Conservation (phyloP, 345 rosid genomes). For the Pistacia integerrima region DNA sequence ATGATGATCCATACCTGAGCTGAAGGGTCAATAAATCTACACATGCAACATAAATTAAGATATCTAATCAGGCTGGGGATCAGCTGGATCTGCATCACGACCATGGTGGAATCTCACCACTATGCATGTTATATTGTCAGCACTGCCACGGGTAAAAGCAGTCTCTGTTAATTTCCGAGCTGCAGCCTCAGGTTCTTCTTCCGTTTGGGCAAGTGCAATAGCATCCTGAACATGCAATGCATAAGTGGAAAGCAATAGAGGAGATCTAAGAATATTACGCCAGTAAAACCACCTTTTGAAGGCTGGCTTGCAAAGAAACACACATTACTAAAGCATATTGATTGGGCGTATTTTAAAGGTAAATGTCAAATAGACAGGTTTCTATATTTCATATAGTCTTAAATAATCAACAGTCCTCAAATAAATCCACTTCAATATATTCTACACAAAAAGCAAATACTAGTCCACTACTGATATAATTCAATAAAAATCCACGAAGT, state of each 20-base stretch:
- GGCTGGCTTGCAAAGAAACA: background rate
- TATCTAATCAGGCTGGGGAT: slow-evolving; percentile 30
- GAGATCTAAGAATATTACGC: background rate
- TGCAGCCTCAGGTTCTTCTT: slow-evolving; percentile 80
- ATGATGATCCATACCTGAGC: slow-evolving; percentile 3
- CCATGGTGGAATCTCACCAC: slow-evolving; percentile 79
- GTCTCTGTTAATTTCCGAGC: slow-evolving; percentile 86
- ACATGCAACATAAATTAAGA: slow-evolving; percentile 18
- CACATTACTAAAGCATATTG: background rate
- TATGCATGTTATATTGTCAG: slow-evolving; percentile 95
- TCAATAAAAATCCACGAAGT: background rate
- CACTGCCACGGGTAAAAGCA: slow-evolving; percentile 85
- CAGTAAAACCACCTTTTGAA: background rate
- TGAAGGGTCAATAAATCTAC: slow-evolving; percentile 22
- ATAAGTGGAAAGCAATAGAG: background rate
- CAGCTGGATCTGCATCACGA: slow-evolving; percentile 34
- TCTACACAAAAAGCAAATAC: background rate
- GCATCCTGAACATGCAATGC: slow-evolving; percentile 66
- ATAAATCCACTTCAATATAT: background rate
- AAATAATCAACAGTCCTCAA: background rate
- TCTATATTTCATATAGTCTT: too few species aligned
- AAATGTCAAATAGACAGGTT: too few species aligned
- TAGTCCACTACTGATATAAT: background rate
- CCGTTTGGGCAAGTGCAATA: slow-evolving; percentile 65
- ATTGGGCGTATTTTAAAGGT: too few species aligned